Base-by-base conservation (phyloP, 2,329 filamentous ascomycete genomes). In the Ceratocystis variospora region DNA sequence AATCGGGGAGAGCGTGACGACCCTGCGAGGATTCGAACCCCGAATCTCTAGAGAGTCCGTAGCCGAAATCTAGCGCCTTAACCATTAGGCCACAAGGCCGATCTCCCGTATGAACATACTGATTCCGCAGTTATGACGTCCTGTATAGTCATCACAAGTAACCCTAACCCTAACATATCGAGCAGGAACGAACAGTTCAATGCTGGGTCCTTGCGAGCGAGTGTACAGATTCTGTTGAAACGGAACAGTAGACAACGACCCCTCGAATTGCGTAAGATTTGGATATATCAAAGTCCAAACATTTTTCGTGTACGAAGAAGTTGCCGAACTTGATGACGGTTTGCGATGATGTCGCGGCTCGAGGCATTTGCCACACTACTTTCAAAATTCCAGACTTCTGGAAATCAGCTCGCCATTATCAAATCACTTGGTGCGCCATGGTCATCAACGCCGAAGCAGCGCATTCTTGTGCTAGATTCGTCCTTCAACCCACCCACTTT, bases 401-500 rank as follows among this genome's bases (percentile, higher is more conserved):
- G 62, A 45, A 53, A 64, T 25, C n/a, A 46, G 15, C 62, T 64
- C 17, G 25, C 17, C 28, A 64, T 64, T 12, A 28, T 64, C 5
- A 53, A 64, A 28, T 64, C 62, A 7, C 46, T 64, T 7, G 28
- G 62, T 5, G 46, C 41, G n/a, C 62, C 62, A 15, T 64, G 62
- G 62, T 37, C 8, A n/a, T n/a, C 62, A 10, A 48, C 28, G 8
- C 17, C 62, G 5, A 64, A 33, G n/a, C 46, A 55, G 46, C 37
- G 53, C 61, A n/a, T 88, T 67, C 75, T 87, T 64, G 76, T 87
- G 66, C 79, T 87, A 61, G 85, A 88, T 74, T 85, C 85, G 63
- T 86, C 83, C 68, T 88, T 87, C 76, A 87, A 88, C 72, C 85
- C 85, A 31, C 85, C 85, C 0, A 87, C 85, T 0, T 75, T 76